Base-by-base conservation (phyloP, 148 eudicot genomes). In the Heliosperma pusillum region DNA sequence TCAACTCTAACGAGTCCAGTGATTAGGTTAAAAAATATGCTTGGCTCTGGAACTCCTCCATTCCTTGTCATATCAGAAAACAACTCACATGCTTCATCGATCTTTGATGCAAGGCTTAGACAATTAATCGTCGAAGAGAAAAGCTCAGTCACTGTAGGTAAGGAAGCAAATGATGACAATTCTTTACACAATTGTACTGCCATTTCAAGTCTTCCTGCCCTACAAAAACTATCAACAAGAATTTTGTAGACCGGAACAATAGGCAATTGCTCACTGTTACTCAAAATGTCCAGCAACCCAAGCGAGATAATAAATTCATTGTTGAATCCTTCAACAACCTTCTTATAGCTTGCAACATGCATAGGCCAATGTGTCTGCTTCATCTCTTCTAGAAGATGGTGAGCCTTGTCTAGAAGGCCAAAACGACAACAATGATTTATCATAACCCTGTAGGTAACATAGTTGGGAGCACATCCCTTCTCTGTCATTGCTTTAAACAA, bases 351-450 rank as follows among this genome's bases (percentile, higher is more conserved):
- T 33, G 85, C 82, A 29, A 86, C 61, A 74, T 88, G 87, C 73
- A 69, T 85, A 61, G 99, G 99, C 99, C 99, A 95, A 84, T 92
- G 83, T 33, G 96, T 92, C 69, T 88, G 91, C 77, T 92, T 95
- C 99, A 95, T 95, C 75, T 95, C 97, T 82, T 92, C 96, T 70
- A 95, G 75, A 64, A 92, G 90, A 55, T 78, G 74, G 74, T 80
- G 79, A 79, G 99, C 99, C 80, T 90, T 90, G 70, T 95, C 94
- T 80, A 92, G 81, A 66, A 81, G 83, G 26, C 92, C 97, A 79
- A 72, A 77, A 80, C 78, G 74, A 72, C 96, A 92, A 73, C 93
- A 90, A 72, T 90, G 93, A 45, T 89, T 86, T 67, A 95, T 89
- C 78, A 90, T 82, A 78, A 92, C 92, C 62, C 85, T 80, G 65